Percentiles rank a stretch among this genome's conserved stretches.
Evolutionary conservation across 1,284 basidiomycete genomes (phyloP).

Genomic region (Cutaneotrichosporon sp.): DNA sequence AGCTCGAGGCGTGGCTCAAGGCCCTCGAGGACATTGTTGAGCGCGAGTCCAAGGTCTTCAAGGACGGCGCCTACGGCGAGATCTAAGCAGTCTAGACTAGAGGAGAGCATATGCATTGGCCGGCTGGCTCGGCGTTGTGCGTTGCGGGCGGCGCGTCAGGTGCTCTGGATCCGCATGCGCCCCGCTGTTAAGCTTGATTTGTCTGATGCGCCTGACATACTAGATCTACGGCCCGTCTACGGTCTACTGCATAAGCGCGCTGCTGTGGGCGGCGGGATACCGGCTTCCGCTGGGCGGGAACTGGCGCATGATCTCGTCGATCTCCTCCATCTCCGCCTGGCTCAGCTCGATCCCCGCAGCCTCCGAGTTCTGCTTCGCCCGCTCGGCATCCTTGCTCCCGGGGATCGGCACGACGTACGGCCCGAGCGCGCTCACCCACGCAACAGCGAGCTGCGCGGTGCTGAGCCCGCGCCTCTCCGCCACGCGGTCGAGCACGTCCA

Average conservation of each 20-base stretch:
- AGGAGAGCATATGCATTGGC: slow-evolving; percentile 4
- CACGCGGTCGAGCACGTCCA: slow-evolving; percentile 56
- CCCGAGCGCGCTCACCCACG: slow-evolving; percentile 62
- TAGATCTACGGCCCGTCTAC: background rate
- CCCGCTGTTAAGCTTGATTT: background rate
- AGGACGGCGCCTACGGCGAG: slow-evolving; percentile 65
- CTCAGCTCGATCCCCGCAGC: slow-evolving; percentile 57
- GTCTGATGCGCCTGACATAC: background rate
- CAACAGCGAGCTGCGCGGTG: slow-evolving; percentile 63
- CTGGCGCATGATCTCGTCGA: slow-evolving; percentile 52
- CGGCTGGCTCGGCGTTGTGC: background rate
- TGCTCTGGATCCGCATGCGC: background rate
- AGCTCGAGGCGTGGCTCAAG: slow-evolving; percentile 75
- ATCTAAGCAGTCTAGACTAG: slow-evolving; percentile 47
- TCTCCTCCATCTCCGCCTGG: slow-evolving; percentile 48
- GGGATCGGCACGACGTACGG: slow-evolving; percentile 61
- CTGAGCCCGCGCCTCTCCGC: slow-evolving; percentile 60
- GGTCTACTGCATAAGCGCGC: slow-evolving; percentile 17
- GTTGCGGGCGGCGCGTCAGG: no score
- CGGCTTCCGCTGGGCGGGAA: slow-evolving; percentile 40
- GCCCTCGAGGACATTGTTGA: slow-evolving; percentile 71
- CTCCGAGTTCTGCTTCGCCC: slow-evolving; percentile 58
- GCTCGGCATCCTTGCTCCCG: slow-evolving; percentile 57
- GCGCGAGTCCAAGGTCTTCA: slow-evolving; percentile 73
- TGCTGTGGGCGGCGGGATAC: slow-evolving; percentile 28